A percentile compares a stretch with the other conserved stretches of the same genome.
phyloP scores from a whole-genome alignment of 805 yeast species.

The Metschnikowia chrysomelidarum region DNA sequence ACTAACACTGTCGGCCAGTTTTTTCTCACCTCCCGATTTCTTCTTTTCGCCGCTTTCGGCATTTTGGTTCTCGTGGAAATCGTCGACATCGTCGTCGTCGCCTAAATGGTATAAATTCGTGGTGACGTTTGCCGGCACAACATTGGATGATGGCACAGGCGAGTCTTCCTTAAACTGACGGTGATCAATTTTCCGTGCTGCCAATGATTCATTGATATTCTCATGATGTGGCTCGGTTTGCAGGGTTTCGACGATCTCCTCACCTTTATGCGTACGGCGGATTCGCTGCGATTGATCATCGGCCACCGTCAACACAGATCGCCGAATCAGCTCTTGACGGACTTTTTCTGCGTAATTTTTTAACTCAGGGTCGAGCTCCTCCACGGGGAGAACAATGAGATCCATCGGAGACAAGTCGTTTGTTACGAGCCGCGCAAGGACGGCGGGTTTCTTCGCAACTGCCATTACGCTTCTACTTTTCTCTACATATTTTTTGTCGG shows the following conservation, averaged over 20 bases:
- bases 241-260: conserved; percentile 65
- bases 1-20: conserved; percentile 8
- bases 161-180: conserved; percentile 28
- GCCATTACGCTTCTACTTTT: conserved; percentile 65
- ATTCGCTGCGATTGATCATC: conserved; percentile 55
- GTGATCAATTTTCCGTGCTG: conserved; percentile 37
- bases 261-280: conserved; percentile 85
- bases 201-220: conserved; percentile 27
- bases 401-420: conserved; percentile 53
- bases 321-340: conserved; percentile 63
- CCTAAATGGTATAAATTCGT: conserved; percentile 17
- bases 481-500: conserved; percentile 53
- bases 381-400: conserved; percentile 63
- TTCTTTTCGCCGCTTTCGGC: not conserved
- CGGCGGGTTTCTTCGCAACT: conserved; percentile 57
- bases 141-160: not conserved
- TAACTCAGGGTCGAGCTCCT: conserved; percentile 79
- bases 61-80: conserved; percentile 3
- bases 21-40: conserved; percentile 1
- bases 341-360: conserved; percentile 69
- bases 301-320: conserved; percentile 61
- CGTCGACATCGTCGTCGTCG: conserved; percentile 28
- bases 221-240: conserved; percentile 25
- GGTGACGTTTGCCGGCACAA: not conserved
- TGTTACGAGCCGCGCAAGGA: conserved; percentile 56